A percentile compares a stretch with the other conserved stretches of the same genome.
These are phyloP conservation scores for Ganoderma sp. DNA, from an alignment of 1,284 basidiomycete species.

Conservation along the genomic window DNA sequence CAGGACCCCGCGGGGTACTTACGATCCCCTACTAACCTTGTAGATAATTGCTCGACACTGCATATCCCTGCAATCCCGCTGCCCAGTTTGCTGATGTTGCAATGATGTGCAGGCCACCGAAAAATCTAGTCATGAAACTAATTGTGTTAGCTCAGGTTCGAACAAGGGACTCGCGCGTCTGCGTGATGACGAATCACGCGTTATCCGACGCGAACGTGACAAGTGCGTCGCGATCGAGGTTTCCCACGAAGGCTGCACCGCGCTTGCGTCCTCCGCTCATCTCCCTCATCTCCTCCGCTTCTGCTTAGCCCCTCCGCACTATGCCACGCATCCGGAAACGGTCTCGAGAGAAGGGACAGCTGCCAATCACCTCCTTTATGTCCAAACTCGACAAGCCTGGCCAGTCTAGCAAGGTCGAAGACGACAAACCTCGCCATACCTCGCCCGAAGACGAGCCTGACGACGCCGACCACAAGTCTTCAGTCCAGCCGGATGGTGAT, in stretches of 20 bases:
- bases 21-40: too few species aligned
- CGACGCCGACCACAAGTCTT: background rate
- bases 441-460: constrained; percentile 23
- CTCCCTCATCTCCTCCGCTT: constrained; percentile 2
- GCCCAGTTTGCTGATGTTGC: too few species aligned
- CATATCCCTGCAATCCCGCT: too few species aligned
- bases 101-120: too few species aligned
- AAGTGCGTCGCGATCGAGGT: constrained; percentile 4
- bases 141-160: too few species aligned
- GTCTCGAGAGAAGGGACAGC: constrained; percentile 49
- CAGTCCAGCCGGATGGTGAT: constrained; percentile 27
- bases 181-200: constrained; percentile 21
- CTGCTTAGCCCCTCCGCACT: constrained; percentile 24
- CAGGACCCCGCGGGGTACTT: too few species aligned
- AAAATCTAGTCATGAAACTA: too few species aligned
- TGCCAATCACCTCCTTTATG: too few species aligned
- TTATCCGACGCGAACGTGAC: constrained; percentile 37
- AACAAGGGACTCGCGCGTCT: too few species aligned
- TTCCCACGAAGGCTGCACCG: constrained; percentile 15
- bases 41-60: too few species aligned
- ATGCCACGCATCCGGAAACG: constrained; percentile 55
- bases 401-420: constrained; percentile 30
- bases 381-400: constrained; percentile 35
- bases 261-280: constrained; percentile 4
- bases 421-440: constrained; percentile 34